Base-by-base conservation (phyloP, 305 asterid genomes). In the Coffea humblotiana region DNA sequence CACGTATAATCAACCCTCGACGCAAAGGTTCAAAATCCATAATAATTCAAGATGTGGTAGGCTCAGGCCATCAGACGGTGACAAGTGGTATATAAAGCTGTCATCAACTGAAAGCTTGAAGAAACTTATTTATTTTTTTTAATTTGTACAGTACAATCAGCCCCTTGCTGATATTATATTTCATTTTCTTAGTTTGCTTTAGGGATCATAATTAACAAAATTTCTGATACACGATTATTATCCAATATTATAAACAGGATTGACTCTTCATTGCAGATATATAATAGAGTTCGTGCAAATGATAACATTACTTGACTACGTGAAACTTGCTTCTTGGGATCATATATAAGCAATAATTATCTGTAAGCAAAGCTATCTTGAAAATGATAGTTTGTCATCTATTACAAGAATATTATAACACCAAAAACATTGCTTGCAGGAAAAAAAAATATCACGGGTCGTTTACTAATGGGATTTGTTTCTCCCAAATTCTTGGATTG, bases 41-140 rank as follows among this genome's bases (percentile, higher is more conserved):
- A 16, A 73, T 49, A 8, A 49, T 72, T 72, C 21, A 56, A 72
- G 76, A 72, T 27, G 25, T 25, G 6, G 8, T n/a, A 11, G 69
- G 37, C 40, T 25, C 7, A 25, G 69, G 43, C 70, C 76, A 15
- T 25, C 43, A 27, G 37, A 72, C 48, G 14, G n/a, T 72, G 61
- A 72, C 63, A 48, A 25, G 76, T 72, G 76, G 61, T 16, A 12
- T 29, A 25, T 72, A 14, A 23, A 48, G 13, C 43, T 72, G 60
- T 58, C 63, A 72, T 72, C 63, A 49, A n/a, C 58, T 73, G 65
- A 52, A 73, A 51, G 64, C 77, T 73, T 52, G 65, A 51, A 52
- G 18, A 27, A 29, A 18, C 49, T 18, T 23, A 10, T 3, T 49
- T 14, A 0, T 9, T 60, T 64, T 27, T 25, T 13, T 12, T 3